These are phyloP conservation scores for Tuber borchii DNA, from an alignment of 495 filamentous ascomycete species.

Conservation along the genomic window DNA sequence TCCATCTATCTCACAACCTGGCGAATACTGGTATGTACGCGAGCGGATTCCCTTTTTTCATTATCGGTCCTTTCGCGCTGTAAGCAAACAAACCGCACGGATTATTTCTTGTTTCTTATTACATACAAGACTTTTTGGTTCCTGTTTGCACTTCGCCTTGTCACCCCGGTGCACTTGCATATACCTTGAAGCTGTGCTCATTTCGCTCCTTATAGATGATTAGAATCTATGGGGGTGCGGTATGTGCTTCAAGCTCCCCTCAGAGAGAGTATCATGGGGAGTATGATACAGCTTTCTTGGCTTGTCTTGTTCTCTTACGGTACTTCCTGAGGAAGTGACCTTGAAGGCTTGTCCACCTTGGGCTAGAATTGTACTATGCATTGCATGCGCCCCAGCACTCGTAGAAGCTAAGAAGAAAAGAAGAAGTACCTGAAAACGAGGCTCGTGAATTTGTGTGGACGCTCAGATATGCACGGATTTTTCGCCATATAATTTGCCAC, in stretches of 20 bases:
- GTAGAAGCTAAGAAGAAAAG: background rate
- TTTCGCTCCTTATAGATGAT: background rate
- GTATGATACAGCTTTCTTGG: background rate
- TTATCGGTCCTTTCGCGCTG: background rate
- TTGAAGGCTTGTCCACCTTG: background rate
- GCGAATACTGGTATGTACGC: background rate
- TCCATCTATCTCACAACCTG: background rate
- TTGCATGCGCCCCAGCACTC: background rate
- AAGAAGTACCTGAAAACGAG: background rate
- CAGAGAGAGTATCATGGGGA: background rate
- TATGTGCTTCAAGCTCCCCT: background rate
- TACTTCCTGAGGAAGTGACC: background rate
- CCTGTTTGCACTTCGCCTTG: background rate
- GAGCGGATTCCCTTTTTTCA: background rate
- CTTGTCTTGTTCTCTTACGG: too few species aligned
- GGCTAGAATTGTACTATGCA: background rate
- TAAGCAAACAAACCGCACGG: background rate
- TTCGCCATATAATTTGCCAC: background rate
- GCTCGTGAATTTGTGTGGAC: background rate
- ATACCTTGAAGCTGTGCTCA: conserved; percentile 1
- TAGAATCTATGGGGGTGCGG: background rate
- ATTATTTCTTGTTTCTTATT: too few species aligned
- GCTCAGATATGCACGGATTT: background rate
- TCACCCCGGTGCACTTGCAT: background rate
- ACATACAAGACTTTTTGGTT: background rate